A percentile compares a stretch with the other conserved stretches of the same genome.
Evolutionary conservation across 2,329 filamentous ascomycete genomes (phyloP).

Genomic region (Ophiostoma angusticollis): DNA sequence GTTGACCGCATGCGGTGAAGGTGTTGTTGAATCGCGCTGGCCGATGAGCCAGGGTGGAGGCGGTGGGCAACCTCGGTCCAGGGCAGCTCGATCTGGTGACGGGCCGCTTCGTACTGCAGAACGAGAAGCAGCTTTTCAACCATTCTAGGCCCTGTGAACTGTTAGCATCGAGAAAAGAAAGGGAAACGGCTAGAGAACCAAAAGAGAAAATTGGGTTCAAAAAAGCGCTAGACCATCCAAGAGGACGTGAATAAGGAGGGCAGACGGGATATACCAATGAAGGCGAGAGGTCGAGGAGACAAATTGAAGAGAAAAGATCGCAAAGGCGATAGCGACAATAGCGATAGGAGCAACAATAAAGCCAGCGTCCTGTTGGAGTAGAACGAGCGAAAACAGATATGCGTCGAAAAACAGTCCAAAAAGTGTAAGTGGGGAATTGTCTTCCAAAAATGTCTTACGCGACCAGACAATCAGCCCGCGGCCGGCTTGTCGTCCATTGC

Average conservation of each 20-base stretch:
- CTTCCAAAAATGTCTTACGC: constrained; percentile 22
- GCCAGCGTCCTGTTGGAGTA: no score
- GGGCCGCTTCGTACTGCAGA: constrained; percentile 27
- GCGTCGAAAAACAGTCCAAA: background rate
- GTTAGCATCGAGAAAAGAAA: background rate
- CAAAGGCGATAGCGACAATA: no score
- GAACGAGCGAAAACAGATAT: no score
- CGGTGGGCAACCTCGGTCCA: constrained; percentile 29
- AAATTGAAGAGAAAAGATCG: no score
- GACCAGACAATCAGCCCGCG: constrained; percentile 30
- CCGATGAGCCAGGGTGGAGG: constrained; percentile 28
- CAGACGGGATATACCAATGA: no score
- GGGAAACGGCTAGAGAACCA: no score
- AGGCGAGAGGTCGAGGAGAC: no score
- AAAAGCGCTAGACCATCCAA: no score
- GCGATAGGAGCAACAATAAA: no score
- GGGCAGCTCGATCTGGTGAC: constrained; percentile 22
- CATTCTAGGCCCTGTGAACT: constrained; percentile 30
- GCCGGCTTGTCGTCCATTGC: constrained; percentile 22
- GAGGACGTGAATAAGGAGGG: no score
- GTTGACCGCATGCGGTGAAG: constrained; percentile 23
- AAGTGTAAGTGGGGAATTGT: constrained; percentile 1
- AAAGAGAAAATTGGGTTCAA: no score
- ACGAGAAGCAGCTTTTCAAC: constrained; percentile 30
- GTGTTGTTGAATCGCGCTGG: constrained; percentile 26